A percentile compares a stretch with the other conserved stretches of the same genome.
Evolutionary conservation across 176 grass and related monocot species (phyloP).

Genomic region (Canna indica): DNA sequence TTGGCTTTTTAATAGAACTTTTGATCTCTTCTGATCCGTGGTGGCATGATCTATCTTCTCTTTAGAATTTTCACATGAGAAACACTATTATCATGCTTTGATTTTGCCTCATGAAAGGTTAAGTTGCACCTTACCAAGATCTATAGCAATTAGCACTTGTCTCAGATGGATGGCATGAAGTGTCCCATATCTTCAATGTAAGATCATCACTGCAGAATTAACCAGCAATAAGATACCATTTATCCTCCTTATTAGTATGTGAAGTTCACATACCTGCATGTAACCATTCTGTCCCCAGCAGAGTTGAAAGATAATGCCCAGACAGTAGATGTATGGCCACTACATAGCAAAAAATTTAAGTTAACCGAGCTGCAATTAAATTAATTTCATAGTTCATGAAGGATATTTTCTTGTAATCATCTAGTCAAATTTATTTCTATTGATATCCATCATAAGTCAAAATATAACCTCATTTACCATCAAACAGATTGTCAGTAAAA

Average conservation of each 20-base stretch:
- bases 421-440: not conserved
- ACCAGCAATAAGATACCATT: not conserved
- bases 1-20: too few species aligned
- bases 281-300: constrained; percentile 81
- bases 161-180: constrained; percentile 45
- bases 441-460: not conserved
- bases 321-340: constrained; percentile 86
- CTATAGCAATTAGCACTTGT: constrained; percentile 31
- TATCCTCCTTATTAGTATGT: constrained; percentile 3
- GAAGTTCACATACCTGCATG: constrained; percentile 51
- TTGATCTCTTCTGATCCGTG: too few species aligned
- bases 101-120: not conserved
- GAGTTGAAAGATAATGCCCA: constrained; percentile 83
- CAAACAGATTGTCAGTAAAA: not conserved
- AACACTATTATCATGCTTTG: not conserved
- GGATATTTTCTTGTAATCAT: not conserved
- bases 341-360: constrained; percentile 29
- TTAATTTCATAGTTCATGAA: not conserved
- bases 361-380: constrained; percentile 10
- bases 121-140: constrained; percentile 52
- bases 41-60: too few species aligned
- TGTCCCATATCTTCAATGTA: constrained; percentile 88
- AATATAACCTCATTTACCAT: not conserved
- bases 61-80: too few species aligned
- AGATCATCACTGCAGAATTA: constrained; percentile 57